Percentiles rank a stretch among this genome's conserved stretches.
Evolutionary conservation across 2,329 filamentous ascomycete species (phyloP).

Genomic region (Stemphylium lycopersici): DNA sequence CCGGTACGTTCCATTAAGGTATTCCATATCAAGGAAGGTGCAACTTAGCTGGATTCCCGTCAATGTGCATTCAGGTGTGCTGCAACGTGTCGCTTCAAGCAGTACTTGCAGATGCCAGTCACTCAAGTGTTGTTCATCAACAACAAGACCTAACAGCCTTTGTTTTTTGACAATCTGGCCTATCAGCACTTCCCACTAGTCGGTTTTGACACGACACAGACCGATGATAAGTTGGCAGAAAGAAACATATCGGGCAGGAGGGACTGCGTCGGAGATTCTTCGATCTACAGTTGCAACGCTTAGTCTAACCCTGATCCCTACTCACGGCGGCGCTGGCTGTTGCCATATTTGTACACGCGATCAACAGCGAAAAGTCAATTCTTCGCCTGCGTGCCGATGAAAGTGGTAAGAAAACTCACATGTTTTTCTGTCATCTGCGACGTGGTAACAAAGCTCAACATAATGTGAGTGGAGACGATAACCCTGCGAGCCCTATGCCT

Average conservation of each 20-base stretch:
- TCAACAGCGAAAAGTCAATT: background rate
- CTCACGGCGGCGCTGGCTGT: background rate
- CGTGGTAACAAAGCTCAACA: background rate
- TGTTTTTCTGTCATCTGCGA: background rate
- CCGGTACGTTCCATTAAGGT: background rate
- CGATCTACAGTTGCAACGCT: background rate
- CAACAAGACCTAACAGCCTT: background rate
- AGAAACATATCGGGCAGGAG: background rate
- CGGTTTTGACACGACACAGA: background rate
- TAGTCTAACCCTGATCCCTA: background rate
- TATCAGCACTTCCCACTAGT: background rate
- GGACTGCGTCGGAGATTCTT: background rate
- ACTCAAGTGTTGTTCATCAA: background rate
- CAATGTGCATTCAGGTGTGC: background rate
- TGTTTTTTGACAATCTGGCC: constrained; percentile 2
- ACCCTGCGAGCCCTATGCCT: background rate
- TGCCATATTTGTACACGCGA: background rate
- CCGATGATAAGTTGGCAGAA: background rate
- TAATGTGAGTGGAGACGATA: constrained; percentile 1
- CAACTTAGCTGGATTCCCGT: background rate
- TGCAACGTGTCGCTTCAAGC: background rate
- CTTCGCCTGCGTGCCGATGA: background rate
- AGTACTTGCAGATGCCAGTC: background rate
- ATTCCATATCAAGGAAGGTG: constrained; percentile 1
- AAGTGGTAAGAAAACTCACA: background rate